Base-by-base conservation (phyloP, 2,329 filamentous ascomycete genomes). In the Sporothrix curviconia region DNA sequence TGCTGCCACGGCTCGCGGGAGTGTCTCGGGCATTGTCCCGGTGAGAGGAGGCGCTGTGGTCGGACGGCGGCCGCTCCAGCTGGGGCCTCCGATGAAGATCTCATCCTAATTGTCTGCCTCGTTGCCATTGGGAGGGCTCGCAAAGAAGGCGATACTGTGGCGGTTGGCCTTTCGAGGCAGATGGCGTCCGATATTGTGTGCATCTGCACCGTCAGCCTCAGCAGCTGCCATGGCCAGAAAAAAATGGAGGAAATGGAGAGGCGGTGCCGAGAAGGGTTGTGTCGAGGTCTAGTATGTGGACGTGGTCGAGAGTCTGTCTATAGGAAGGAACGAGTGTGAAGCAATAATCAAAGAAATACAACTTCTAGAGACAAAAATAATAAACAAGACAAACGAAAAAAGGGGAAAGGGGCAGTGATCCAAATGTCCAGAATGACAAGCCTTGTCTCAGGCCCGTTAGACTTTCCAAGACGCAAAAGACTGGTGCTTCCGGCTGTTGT, bases 31-130 rank as follows among this genome's bases (percentile, higher is more conserved):
- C 17, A n/a, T 34, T 25, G 32, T 15, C 32, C 19, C 32, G 4
- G 17, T 24, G 32, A 50, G n/a, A 14, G 47, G 47, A 25, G 7
- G 17, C 11, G 25, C 24, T 11, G 19, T 50, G 7, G 32, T 32
- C 12, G 24, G 17, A n/a, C n/a, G n/a, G n/a, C n/a, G n/a, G n/a
- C n/a, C n/a, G n/a, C n/a, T n/a, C n/a, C n/a, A n/a, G n/a, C n/a
- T n/a, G n/a, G 24, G 34, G 19, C 24, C 42, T 14, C 28, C 49
- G 14, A 58, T 28, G 56, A 25, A 58, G 24, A 54, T 49, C 50
- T 58, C 49, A 7, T 54, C 42, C 56, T 25, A 58, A 36, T 25
- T 37, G 14, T 24, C 19, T 11, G 34, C 56, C n/a, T 58, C 42
- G 14, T 53, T 19, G 5, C 24, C 47, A 22, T 17, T 22, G 19